phyloP scores from a whole-genome alignment of 768 basidiomycete species.

The Multifurca ochricompacta region DNA sequence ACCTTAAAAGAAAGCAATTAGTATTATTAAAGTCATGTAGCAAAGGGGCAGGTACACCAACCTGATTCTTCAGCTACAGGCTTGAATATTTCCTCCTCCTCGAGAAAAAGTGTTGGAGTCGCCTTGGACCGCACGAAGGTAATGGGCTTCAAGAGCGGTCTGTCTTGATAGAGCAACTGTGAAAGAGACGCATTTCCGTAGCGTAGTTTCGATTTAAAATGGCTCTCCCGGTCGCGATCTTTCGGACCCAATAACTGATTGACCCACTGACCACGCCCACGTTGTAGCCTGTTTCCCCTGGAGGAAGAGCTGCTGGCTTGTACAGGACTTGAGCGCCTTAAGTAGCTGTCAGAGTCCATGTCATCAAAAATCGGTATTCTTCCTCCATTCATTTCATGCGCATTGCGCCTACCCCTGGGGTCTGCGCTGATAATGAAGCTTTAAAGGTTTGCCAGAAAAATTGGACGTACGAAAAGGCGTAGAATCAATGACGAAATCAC shows the following conservation, averaged over 20 bases:
- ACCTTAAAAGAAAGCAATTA: constrained; percentile 28
- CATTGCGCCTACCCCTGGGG: neutral
- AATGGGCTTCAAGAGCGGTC: constrained; percentile 61
- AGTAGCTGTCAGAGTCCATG: neutral
- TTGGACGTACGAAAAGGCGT: neutral
- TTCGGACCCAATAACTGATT: constrained; percentile 9
- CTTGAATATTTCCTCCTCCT: constrained; percentile 55
- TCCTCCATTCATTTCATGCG: neutral
- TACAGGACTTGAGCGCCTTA: neutral
- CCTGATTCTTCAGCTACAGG: constrained; percentile 45
- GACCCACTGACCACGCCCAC: constrained; percentile 1
- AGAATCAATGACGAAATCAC: constrained; percentile 15
- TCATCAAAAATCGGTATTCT: neutral
- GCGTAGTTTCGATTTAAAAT: constrained; percentile 26
- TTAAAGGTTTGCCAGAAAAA: neutral
- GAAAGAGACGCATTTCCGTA: constrained; percentile 47
- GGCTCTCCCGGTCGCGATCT: constrained; percentile 24
- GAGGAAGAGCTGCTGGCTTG: neutral
- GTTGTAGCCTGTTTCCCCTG: neutral
- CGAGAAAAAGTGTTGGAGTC: constrained; percentile 42
- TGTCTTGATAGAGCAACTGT: constrained; percentile 43
- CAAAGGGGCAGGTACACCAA: constrained; percentile 24
- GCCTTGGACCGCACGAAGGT: constrained; percentile 55
- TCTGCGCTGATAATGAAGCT: neutral
- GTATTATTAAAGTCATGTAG: neutral